Base-by-base conservation (phyloP, 192 early-diverging fungal genomes). In the Coemansia sp. region DNA sequence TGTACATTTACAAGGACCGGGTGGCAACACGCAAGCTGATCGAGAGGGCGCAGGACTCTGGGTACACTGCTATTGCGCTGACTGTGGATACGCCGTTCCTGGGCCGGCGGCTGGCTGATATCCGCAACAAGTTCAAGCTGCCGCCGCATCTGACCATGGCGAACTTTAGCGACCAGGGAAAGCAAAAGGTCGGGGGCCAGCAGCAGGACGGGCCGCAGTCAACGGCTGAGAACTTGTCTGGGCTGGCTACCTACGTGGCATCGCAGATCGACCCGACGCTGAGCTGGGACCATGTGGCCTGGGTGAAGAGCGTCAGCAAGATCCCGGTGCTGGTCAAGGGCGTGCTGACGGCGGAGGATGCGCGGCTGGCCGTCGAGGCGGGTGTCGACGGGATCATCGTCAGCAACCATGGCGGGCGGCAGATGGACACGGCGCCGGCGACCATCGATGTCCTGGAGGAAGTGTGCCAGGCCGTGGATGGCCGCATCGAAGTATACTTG, bases 391-490 rank as follows among this genome's bases (percentile, higher is more conserved):
- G 89, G 21, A 84, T 97, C 23, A 84, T 96, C 14, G 72, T 99
- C 8, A 89, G 85, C 29, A 99, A 99, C 63, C 96, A 99, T 51
- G 96, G 94, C 30, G 96, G 96, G 20, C 76, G 96, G 9, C 96
- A 99, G 53, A 41, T 99, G 26, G 96, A 97, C 40, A 86, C 85
- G 0, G 78, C 67, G 17, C 72, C 81, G 21, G 82, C 83, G 6
- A 85, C 83, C 11, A 86, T 96, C 39, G 94, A 99, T 50, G 82
- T 87, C 10, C 64, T 99, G 5, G 82, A 83, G 13, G 92, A 95
- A 27, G 87, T 94, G 8, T 76, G 86, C 57, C 59, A 65, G 2
- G 89, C 81, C 7, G 76, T 86, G 14, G 42, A 20, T 39, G 79
- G 60, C 28, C 42, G 35, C 19, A 64, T 96, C 7, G 87, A 93